These are phyloP conservation scores for Westerdykella aurantiaca DNA, from an alignment of 2,329 filamentous ascomycete genomes.

Conservation along the genomic window DNA sequence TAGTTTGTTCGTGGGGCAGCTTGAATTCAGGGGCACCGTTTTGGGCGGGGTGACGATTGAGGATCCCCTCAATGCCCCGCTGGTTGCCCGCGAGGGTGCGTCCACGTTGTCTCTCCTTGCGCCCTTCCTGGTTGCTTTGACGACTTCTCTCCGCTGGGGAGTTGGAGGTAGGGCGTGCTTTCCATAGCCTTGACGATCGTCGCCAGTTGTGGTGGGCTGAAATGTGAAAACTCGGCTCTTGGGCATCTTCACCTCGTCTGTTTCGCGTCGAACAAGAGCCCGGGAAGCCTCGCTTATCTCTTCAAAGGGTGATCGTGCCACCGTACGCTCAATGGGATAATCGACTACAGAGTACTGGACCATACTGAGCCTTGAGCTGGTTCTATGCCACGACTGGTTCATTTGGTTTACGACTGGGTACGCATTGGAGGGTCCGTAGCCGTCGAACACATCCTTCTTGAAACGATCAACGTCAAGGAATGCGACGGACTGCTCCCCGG, in stretches of 20 bases:
- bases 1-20: no score
- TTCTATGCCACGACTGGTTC: constrained; percentile 20
- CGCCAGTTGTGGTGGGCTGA: constrained; percentile 2
- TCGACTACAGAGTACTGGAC: constrained; percentile 14
- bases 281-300: constrained; percentile 14
- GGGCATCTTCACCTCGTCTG: constrained; percentile 1
- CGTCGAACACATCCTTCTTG: constrained; percentile 7
- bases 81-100: no score
- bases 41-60: no score
- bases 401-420: constrained; percentile 7
- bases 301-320: constrained; percentile 10
- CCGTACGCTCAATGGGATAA: constrained; percentile 11
- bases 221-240: constrained; percentile 4
- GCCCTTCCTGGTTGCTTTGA: no score
- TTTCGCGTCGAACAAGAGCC: constrained; percentile 5
- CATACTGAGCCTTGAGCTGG: constrained; percentile 10
- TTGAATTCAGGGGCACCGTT: no score
- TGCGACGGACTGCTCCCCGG: constrained; percentile 10
- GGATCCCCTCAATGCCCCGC: no score
- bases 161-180: not conserved
- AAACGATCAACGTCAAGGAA: constrained; percentile 17
- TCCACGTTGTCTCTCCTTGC: no score
- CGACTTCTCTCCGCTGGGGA: constrained; percentile 6
- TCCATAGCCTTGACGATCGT: no score
- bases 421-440: constrained; percentile 11